Evolutionary conservation across 345 rosid species (phyloP), one percentile per base, ranked within the genome.

Genomic region (Bruguiera parviflora): DNA sequence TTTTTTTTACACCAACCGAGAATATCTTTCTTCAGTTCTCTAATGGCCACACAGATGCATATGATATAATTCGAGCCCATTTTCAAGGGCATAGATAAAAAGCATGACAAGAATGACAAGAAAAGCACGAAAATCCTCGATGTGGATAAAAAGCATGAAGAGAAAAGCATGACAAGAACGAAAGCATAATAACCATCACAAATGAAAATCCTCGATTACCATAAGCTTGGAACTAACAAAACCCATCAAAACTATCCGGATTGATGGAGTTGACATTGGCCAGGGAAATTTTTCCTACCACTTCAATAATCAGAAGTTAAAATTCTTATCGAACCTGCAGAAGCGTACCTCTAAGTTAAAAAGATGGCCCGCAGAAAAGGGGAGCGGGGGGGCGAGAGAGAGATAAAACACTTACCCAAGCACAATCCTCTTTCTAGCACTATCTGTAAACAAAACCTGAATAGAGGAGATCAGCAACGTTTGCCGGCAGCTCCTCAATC

Each of bases 361-460:
- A n/a, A 31, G 32, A 31, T 31, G 32, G 32, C 32, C 32, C 4
- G 32, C 32, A 31, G 32, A 31, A 31, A 31, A 31, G 32, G 4
- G 5, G 32, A n/a, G n/a, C n/a, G 32, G 32, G 62, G 63, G 66
- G 1, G 47, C 5, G 25, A 8, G 13, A 2, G 18, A 35, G 29
- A 56, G 64, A 47, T 6, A 72, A 60, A 24, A 33, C 58, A 66
- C 75, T 62, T 55, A 49, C n/a, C 63, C 72, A 62, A 52, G 56
- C 69, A 43, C 18, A 58, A 39, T 55, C 53, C 63, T 51, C 55
- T 51, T 51, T 51, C 55, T 16, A 19, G 7, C 5, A 51, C 18
- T 51, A 51, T 16, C 21, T 20, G 56, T 22, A 52, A 6, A 6
- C 56, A 52, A 52, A 52, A 52, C 21, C 8, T 52, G 56, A 18